These are phyloP conservation scores for Thermothielavioides terrestris DNA, from an alignment of 495 filamentous ascomycete genomes.

Conservation along the genomic window DNA sequence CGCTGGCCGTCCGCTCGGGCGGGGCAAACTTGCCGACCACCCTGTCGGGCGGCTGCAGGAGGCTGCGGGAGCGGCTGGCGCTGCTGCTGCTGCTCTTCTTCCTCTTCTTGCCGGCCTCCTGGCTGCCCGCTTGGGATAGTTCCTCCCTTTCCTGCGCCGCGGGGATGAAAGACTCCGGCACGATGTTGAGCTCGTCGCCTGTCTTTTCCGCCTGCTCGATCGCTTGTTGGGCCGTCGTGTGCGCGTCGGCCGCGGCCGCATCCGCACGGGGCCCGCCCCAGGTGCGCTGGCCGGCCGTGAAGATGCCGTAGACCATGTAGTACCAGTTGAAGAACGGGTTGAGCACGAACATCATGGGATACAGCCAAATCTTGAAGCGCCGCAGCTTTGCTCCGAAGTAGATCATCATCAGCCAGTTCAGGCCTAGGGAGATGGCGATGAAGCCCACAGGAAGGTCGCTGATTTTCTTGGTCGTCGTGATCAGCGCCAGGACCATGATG, in stretches of 20 bases:
- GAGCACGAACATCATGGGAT: conserved; percentile 89
- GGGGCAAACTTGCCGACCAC: conserved; percentile 66
- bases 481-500: conserved; percentile 81
- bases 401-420: conserved; percentile 94
- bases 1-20: conserved; percentile 49
- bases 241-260: conserved; percentile 69
- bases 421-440: conserved; percentile 85
- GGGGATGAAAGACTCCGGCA: conserved; percentile 81
- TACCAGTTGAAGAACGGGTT: conserved; percentile 99
- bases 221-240: conserved; percentile 74
- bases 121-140: conserved; percentile 8
- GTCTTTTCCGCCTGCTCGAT: conserved; percentile 68
- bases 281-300: conserved; percentile 89
- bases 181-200: conserved; percentile 87
- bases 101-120: conserved; percentile 29
- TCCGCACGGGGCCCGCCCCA: conserved; percentile 96
- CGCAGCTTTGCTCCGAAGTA: conserved; percentile 86
- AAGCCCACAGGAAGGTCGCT: conserved; percentile 82
- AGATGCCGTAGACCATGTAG: conserved; percentile 84
- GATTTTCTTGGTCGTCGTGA: conserved; percentile 73
- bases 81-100: conserved; percentile 18
- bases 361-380: conserved; percentile 88
- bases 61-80: conserved; percentile 32
- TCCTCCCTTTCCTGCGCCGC: conserved; percentile 44
- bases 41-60: conserved; percentile 62